Evolutionary conservation across 1,139 yeast species (phyloP), one percentile per base, ranked within the genome.

Genomic region (Suhomyces terraborum): DNA sequence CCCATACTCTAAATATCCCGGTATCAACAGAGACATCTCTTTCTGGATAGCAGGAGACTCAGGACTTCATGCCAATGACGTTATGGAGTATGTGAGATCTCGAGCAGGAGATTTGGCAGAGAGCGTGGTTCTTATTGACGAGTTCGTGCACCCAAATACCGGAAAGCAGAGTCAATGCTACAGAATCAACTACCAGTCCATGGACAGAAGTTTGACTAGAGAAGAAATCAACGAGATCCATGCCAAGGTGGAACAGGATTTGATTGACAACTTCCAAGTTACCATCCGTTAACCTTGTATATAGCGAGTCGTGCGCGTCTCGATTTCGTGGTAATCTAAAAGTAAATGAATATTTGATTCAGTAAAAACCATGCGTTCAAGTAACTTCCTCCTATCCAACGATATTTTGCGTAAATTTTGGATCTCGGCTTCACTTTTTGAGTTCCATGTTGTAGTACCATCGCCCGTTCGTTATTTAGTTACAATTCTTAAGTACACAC

Each of bases 1-100:
- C 52, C 95, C 97, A 8, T 93, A 88, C 67, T 88, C 97, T 9
- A 89, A 87, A 62, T 89, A 81, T 60, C 98, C 98, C 0, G 88
- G 94, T 1, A 80, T 95, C 16, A 69, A 73, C 26, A 77, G 98
- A 61, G 98, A 93, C 58, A 80, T 91, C 23, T 88, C 97, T 6
- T 93, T 93, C 64, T 93, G 98, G 98, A 69, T 88, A 24, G 83
- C 88, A 6, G 57, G 61, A 2, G 58, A 57, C 13, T 51, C 61
- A 0, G 54, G 53, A 13, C 66, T 89, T 31, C 97, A 91, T 55
- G 86, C 80, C 48, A 93, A 94, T 59, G 98, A 94, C 59, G 75
- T 93, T 25, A 93, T 89, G 96, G 98, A 93, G 62, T 76, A 87
- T 40, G 95, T 93, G 17, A 79, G 98, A 58, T 75, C 77, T 41